A percentile compares a stretch with the other conserved stretches of the same genome.
phyloP scores from a whole-genome alignment of 139 green algal genomes.

The Micractinium sp. region DNA sequence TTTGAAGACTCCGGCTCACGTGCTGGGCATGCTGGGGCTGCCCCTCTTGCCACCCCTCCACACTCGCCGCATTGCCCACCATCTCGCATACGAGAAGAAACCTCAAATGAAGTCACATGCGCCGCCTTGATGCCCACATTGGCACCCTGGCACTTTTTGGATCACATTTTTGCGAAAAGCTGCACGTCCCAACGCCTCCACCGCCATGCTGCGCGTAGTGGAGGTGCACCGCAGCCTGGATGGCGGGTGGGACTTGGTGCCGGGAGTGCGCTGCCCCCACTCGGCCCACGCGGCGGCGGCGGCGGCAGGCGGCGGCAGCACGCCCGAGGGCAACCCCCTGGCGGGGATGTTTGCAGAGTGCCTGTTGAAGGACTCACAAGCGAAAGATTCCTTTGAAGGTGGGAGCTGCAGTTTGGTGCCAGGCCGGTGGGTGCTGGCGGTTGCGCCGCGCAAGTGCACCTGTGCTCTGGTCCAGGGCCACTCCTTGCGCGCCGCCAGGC shows the following conservation, averaged over 20 bases:
- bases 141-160: not conserved
- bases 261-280: not conserved
- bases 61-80: no score
- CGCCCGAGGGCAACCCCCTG: not conserved
- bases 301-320: not conserved
- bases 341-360: conserved; percentile 1
- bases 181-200: no score
- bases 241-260: conserved; percentile 11
- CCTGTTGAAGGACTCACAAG: conserved; percentile 11
- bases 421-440: no score
- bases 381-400: not conserved
- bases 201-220: conserved; percentile 10
- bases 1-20: no score
- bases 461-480: no score
- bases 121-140: no score
- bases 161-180: not conserved
- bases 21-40: no score
- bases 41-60: no score
- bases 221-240: conserved; percentile 14
- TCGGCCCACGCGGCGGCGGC: not conserved
- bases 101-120: no score
- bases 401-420: not conserved
- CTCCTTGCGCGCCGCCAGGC: no score
- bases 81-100: no score
- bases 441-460: no score